phyloP scores from a whole-genome alignment of 768 basidiomycete genomes.

The Phylloporus scabripes region DNA sequence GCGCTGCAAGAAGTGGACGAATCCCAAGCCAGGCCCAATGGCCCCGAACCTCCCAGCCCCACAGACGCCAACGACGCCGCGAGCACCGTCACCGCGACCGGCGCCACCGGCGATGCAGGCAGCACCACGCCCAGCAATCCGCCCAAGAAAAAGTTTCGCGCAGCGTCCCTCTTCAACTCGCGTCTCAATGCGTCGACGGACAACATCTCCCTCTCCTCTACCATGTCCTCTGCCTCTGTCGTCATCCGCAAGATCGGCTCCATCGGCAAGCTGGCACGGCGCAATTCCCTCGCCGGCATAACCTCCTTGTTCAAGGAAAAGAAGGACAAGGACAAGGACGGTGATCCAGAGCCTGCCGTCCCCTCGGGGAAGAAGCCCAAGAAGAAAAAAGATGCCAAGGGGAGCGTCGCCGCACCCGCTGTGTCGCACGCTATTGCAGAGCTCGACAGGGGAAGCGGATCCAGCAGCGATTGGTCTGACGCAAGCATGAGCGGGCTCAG shows the following conservation, averaged over 20 bases:
- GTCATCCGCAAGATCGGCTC: conserved; percentile 95
- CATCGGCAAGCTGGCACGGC: conserved; percentile 81
- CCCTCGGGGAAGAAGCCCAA: conserved; percentile 42
- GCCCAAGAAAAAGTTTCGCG: conserved; percentile 65
- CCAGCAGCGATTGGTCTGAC: conserved; percentile 50
- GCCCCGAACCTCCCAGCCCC: conserved; percentile 26
- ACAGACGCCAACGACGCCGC: conserved; percentile 24
- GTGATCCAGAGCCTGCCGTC: conserved; percentile 25
- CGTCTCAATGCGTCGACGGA: conserved; percentile 85
- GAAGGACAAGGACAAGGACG: conserved; percentile 30
- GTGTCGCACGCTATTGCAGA: conserved; percentile 84
- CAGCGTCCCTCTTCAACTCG: conserved; percentile 79
- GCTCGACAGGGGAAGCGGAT: conserved; percentile 53
- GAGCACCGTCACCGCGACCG: conserved; percentile 36
- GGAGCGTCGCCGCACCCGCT: conserved; percentile 58
- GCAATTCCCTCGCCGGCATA: conserved; percentile 87
- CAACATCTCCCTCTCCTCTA: conserved; percentile 92
- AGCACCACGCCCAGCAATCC: conserved; percentile 27
- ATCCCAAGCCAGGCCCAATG: conserved; percentile 25
- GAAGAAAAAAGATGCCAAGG: conserved; percentile 55
- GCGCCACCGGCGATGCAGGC: conserved; percentile 1
- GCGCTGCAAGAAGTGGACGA: conserved; percentile 47
- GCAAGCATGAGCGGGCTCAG: conserved; percentile 67
- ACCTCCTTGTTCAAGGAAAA: conserved; percentile 93
- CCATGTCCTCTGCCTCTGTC: conserved; percentile 90